These are phyloP conservation scores for Capsicum chinense DNA, from an alignment of 257 asterid genomes.

Conservation along the genomic window DNA sequence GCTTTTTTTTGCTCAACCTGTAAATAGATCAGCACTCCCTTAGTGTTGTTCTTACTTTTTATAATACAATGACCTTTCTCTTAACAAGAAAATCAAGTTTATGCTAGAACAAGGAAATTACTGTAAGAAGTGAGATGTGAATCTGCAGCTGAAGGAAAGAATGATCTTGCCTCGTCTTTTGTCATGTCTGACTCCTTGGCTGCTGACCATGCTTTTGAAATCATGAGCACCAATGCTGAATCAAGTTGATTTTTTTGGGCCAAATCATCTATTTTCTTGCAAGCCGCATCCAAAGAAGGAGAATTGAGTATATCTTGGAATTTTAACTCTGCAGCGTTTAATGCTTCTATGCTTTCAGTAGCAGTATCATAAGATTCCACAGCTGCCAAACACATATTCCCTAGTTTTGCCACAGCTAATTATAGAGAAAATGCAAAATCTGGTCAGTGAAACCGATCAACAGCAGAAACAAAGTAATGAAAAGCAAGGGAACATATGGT, in stretches of 20 bases:
- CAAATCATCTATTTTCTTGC: constrained; percentile 83
- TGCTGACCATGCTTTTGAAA: constrained; percentile 95
- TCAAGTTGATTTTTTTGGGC: constrained; percentile 88
- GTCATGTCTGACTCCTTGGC: constrained; percentile 88
- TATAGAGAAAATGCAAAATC: constrained; percentile 36
- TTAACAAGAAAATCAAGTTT: not conserved
- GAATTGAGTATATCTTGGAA: constrained; percentile 86
- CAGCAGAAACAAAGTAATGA: constrained; percentile 10
- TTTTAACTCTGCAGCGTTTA: constrained; percentile 83
- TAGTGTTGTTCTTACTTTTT: not conserved
- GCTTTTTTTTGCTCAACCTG: constrained; percentile 2
- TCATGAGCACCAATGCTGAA: constrained; percentile 84
- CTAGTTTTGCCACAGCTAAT: constrained; percentile 76
- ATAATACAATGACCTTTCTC: not conserved
- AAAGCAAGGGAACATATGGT: not conserved
- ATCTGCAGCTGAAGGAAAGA: constrained; percentile 20
- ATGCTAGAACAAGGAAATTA: not conserved
- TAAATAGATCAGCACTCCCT: not conserved
- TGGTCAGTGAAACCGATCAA: constrained; percentile 23
- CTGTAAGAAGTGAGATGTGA: constrained; percentile 4
- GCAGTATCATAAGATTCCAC: constrained; percentile 80
- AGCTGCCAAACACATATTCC: constrained; percentile 76
- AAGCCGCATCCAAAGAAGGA: constrained; percentile 86
- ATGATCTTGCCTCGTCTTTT: constrained; percentile 70
- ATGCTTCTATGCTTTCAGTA: constrained; percentile 72